These are phyloP conservation scores for Hortiboletus flavorubellus DNA, from an alignment of 768 basidiomycete species.

Conservation along the genomic window DNA sequence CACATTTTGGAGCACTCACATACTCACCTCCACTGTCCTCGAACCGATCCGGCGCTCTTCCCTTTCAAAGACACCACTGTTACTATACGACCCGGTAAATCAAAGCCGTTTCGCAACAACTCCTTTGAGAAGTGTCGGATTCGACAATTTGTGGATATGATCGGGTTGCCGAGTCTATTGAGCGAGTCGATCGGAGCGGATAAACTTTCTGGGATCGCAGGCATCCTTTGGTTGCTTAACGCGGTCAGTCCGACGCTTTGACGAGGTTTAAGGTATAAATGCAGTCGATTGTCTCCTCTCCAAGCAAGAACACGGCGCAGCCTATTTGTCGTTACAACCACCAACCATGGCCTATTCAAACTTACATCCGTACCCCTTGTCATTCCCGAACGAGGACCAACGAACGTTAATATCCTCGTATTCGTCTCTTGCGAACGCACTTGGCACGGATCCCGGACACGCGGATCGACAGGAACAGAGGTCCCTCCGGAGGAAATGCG, in stretches of 20 bases:
- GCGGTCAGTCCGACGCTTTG: slow-evolving; percentile 14
- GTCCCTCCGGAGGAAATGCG: neutral
- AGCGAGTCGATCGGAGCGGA: neutral
- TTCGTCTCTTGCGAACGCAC: slow-evolving; percentile 23
- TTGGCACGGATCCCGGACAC: slow-evolving; percentile 15
- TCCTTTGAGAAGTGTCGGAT: neutral
- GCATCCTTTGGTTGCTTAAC: neutral
- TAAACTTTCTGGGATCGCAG: neutral
- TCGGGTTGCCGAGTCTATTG: neutral
- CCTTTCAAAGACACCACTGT: slow-evolving; percentile 3
- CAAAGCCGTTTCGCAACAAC: neutral
- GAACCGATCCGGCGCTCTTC: neutral
- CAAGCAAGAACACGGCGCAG: neutral
- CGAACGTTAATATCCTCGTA: slow-evolving; percentile 19
- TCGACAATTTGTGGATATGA: slow-evolving; percentile 10
- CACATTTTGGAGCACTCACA: neutral
- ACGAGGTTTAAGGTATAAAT: slow-evolving; percentile 20
- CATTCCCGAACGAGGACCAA: slow-evolving; percentile 22
- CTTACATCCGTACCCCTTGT: slow-evolving; percentile 14
- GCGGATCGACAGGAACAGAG: slow-evolving; percentile 4
- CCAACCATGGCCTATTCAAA: slow-evolving; percentile 18
- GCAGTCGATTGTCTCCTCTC: neutral
- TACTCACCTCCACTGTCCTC: neutral
- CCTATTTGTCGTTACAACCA: neutral
- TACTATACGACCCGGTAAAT: neutral